Evolutionary conservation across 257 asterid genomes (phyloP).

Genomic region (Cinchona pubescens): DNA sequence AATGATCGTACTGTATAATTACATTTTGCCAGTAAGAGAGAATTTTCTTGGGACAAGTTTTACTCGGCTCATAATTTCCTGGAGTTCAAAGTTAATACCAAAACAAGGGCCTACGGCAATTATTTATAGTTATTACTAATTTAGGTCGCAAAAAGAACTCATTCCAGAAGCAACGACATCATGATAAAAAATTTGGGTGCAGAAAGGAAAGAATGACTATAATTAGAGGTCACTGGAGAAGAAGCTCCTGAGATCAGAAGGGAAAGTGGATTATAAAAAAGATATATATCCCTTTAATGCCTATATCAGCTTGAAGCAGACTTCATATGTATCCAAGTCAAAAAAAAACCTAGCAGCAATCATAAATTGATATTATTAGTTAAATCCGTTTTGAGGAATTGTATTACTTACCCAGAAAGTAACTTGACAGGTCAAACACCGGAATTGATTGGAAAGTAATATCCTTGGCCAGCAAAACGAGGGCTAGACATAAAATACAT

Average conservation of each 20-base stretch:
- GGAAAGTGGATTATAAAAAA: background rate
- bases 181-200: background rate
- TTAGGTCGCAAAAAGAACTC: background rate
- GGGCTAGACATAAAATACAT: background rate
- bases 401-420: background rate
- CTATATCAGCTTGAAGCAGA: background rate
- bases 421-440: background rate
- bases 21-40: background rate
- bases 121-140: background rate
- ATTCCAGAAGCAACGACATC: background rate
- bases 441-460: background rate
- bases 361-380: no score
- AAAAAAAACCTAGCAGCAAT: background rate
- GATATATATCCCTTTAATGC: background rate
- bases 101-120: background rate
- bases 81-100: background rate
- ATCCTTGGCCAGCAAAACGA: background rate
- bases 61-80: background rate
- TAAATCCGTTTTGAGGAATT: background rate
- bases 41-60: background rate
- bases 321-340: background rate
- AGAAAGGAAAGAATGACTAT: background rate
- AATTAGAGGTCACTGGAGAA: background rate
- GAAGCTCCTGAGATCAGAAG: background rate
- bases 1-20: background rate